Conservation (phyloP, 306 rosid genomes). For the Cicer yamashitae region DNA sequence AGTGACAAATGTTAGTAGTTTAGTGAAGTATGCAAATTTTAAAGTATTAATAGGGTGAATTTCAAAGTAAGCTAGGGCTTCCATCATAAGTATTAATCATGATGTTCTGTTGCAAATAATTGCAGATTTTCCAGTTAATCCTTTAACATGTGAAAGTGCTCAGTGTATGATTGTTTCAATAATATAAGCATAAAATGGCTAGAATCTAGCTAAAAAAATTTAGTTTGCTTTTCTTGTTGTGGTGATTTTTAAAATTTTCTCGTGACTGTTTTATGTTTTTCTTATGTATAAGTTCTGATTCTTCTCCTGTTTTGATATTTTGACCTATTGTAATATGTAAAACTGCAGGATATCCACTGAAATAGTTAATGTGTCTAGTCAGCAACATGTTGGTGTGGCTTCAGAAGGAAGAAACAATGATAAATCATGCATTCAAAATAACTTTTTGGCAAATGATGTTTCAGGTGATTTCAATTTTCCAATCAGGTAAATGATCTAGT, state of each 20-base stretch:
- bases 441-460: constrained; percentile 56
- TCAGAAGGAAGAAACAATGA: constrained; percentile 76
- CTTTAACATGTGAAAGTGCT: constrained; percentile 11
- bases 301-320: constrained; percentile 36
- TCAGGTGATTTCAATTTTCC: constrained; percentile 59
- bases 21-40: constrained; percentile 18
- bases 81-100: constrained; percentile 1
- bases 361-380: constrained; percentile 61
- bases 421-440: constrained; percentile 54
- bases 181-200: not conserved
- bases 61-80: constrained; percentile 11
- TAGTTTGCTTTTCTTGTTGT: too few relatives aligned
- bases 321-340: constrained; percentile 20
- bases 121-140: constrained; percentile 1
- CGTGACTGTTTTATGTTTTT: not conserved
- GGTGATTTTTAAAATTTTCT: not conserved
- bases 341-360: constrained; percentile 84
- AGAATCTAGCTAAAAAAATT: constrained; percentile 4
- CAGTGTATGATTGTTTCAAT: not conserved
- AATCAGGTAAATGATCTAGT: constrained; percentile 59
- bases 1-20: not conserved
- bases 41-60: not conserved
- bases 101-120: constrained; percentile 26
- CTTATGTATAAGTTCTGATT: constrained; percentile 16
- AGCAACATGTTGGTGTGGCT: constrained; percentile 61